Conservation (phyloP, 2,329 filamentous ascomycete genomes). For the Microdochium bolleyi region DNA sequence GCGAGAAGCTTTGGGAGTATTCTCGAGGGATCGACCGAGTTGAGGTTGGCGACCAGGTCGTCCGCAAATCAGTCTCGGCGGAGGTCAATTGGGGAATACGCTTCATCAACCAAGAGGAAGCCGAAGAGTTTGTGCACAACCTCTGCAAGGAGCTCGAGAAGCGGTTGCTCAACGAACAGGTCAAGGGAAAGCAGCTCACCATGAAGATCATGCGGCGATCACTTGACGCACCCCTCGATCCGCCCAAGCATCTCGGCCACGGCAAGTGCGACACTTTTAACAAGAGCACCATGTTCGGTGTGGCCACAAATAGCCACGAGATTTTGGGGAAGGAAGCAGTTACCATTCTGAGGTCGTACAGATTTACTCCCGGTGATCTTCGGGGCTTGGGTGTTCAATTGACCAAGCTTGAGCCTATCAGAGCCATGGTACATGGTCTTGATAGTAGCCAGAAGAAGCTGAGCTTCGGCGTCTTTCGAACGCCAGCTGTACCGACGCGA, state of each 20-base stretch:
- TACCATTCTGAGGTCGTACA: conserved; percentile 73
- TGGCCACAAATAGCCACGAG: conserved; percentile 70
- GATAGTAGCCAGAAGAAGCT: conserved; percentile 76
- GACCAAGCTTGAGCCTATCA: conserved; percentile 82
- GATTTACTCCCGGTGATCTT: conserved; percentile 85
- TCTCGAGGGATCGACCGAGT: conserved; percentile 77
- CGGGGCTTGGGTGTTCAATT: conserved; percentile 87
- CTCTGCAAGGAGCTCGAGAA: conserved; percentile 79
- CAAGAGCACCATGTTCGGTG: conserved; percentile 75
- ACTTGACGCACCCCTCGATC: conserved; percentile 79
- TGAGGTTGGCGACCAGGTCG: conserved; percentile 78
- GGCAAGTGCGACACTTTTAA: conserved; percentile 93
- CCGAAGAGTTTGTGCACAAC: conserved; percentile 82
- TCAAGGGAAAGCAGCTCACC: conserved; percentile 81
- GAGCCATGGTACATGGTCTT: conserved; percentile 40
- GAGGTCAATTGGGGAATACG: conserved; percentile 98
- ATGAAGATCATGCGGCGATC: conserved; percentile 92
- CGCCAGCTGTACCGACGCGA: conserved; percentile 29
- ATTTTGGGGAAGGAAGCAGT: conserved; percentile 74
- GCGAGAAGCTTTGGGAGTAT: conserved; percentile 85
- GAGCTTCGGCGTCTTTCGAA: conserved; percentile 54
- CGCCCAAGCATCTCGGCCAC: conserved; percentile 88
- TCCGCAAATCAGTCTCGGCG: conserved; percentile 90
- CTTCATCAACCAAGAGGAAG: conserved; percentile 86
- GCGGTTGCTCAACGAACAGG: conserved; percentile 71